Conservation (phyloP, 1,284 basidiomycete species). For the Sporisorium sorghi region DNA sequence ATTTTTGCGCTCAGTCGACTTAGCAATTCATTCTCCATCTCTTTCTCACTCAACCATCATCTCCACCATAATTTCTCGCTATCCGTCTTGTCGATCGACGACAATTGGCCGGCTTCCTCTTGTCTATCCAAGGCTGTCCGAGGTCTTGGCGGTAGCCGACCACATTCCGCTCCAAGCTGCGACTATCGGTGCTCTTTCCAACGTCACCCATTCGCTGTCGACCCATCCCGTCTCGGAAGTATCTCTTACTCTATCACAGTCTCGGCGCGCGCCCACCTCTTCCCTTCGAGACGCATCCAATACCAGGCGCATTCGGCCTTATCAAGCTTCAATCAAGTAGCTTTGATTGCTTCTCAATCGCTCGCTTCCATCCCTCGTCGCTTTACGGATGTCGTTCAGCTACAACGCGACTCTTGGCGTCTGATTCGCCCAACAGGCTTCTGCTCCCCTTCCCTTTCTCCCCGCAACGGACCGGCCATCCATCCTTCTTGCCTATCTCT, state of each 20-base stretch:
- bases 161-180: background rate
- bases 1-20: background rate
- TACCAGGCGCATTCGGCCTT: background rate
- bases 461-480: constrained; percentile 13
- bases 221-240: background rate
- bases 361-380: background rate
- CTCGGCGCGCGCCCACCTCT: background rate
- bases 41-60: constrained; percentile 3
- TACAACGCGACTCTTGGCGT: constrained; percentile 3
- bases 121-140: no score
- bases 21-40: background rate
- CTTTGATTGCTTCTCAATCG: background rate
- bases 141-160: background rate
- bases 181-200: background rate
- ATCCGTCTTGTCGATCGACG: constrained; percentile 2
- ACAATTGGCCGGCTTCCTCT: background rate
- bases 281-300: no score
- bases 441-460: constrained; percentile 6
- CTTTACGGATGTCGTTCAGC: constrained; percentile 29
- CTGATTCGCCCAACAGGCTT: constrained; percentile 25
- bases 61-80: background rate
- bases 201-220: no score
- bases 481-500: background rate
- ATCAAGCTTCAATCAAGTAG: background rate
- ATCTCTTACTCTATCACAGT: background rate